Percentiles rank a stretch among this genome's conserved stretches.
These are phyloP conservation scores for Rhizoclosmatium sp. DNA, from an alignment of 192 early-diverging fungal species.

Conservation along the genomic window DNA sequence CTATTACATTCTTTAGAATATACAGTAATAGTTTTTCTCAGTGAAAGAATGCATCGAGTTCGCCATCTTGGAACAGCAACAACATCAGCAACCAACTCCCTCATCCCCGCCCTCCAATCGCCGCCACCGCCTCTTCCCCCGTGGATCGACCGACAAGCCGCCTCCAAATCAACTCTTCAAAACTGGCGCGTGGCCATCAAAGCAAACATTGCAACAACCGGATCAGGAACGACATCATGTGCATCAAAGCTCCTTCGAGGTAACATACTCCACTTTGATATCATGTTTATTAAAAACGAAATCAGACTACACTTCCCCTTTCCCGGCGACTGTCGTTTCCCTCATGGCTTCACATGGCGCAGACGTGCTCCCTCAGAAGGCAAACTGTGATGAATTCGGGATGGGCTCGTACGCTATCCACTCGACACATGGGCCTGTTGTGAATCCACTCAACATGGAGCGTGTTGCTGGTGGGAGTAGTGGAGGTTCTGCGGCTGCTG, in stretches of 20 bases:
- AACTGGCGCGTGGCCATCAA: conserved; percentile 80
- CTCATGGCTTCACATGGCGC: conserved; percentile 70
- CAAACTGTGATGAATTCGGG: conserved; percentile 97
- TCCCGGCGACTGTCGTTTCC: conserved; percentile 76
- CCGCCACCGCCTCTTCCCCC: too few relatives aligned
- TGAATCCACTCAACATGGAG: conserved; percentile 36
- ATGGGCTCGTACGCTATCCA: conserved; percentile 80
- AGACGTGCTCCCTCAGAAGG: conserved; percentile 70
- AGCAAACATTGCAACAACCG: conserved; percentile 76
- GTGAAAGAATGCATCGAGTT: too few relatives aligned
- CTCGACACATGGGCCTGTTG: conserved; percentile 49
- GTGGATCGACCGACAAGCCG: too few relatives aligned
- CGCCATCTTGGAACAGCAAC: too few relatives aligned
- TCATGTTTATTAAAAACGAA: neutral
- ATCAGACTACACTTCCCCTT: conserved; percentile 73
- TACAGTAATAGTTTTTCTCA: too few relatives aligned
- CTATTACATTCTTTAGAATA: too few relatives aligned
- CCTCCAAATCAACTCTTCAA: conserved; percentile 53
- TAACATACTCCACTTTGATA: conserved; percentile 29
- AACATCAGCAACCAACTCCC: too few relatives aligned
- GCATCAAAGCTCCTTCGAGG: conserved; percentile 73
- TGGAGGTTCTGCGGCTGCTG: conserved; percentile 90
- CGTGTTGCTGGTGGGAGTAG: conserved; percentile 89
- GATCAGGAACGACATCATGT: conserved; percentile 60
- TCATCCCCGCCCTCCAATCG: too few relatives aligned